Evolutionary conservation across 2,329 filamentous ascomycete genomes (phyloP).

Genomic region (Ceratocystis variospora): DNA sequence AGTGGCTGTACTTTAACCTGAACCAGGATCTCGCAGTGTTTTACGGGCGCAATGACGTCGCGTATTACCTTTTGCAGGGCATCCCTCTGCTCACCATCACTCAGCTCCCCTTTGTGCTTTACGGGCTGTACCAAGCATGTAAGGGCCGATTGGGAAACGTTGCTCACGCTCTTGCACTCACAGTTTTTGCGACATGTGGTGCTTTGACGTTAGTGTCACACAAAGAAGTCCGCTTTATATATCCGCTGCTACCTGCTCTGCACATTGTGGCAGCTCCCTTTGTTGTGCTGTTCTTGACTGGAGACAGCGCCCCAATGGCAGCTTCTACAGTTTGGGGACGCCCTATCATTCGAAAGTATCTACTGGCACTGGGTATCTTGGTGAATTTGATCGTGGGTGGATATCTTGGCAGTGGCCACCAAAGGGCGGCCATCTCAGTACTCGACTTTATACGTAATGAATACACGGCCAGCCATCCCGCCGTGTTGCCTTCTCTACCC

Average conservation of each 20-base stretch:
- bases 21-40: slow-evolving; percentile 77
- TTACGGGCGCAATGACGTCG: slow-evolving; percentile 78
- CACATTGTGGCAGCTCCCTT: slow-evolving; percentile 64
- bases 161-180: slow-evolving; percentile 38
- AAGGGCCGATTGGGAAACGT: slow-evolving; percentile 31
- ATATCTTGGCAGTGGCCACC: slow-evolving; percentile 66
- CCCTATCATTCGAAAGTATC: slow-evolving; percentile 35
- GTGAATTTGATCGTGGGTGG: slow-evolving; percentile 57
- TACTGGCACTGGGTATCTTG: slow-evolving; percentile 45
- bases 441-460: slow-evolving; percentile 60
- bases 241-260: slow-evolving; percentile 76
- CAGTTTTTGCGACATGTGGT: slow-evolving; percentile 45
- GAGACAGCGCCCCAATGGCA: slow-evolving; percentile 24
- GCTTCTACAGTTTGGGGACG: slow-evolving; percentile 23
- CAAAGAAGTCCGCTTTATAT: slow-evolving; percentile 96
- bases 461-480: slow-evolving; percentile 46
- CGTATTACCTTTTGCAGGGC: slow-evolving; percentile 88
- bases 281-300: slow-evolving; percentile 50
- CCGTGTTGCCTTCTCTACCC: slow-evolving; percentile 21
- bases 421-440: slow-evolving; percentile 64
- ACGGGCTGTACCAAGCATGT: slow-evolving; percentile 45
- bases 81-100: slow-evolving; percentile 77
- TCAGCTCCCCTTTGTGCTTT: slow-evolving; percentile 59
- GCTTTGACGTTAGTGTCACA: slow-evolving; percentile 70
- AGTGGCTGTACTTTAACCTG: slow-evolving; percentile 84